These are phyloP conservation scores for Pouteria glomerata DNA, from an alignment of 148 eudicot species.

Conservation along the genomic window DNA sequence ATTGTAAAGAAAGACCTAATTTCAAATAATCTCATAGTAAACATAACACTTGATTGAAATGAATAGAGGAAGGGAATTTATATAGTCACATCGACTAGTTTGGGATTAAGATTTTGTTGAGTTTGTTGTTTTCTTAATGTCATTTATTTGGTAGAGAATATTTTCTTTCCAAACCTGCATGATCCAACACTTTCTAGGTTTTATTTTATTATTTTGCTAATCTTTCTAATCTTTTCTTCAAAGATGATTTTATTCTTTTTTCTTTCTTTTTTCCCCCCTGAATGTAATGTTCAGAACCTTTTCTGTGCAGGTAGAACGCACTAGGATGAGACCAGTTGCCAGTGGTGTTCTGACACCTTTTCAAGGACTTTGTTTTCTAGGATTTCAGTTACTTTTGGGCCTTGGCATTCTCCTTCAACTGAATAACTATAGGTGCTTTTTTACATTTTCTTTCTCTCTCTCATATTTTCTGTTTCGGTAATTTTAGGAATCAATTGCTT, in stretches of 20 bases:
- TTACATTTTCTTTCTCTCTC: neutral
- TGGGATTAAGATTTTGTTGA: too few relatives aligned
- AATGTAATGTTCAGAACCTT: neutral
- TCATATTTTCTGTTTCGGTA: neutral
- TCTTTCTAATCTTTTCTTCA: neutral
- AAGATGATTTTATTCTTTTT: too few relatives aligned
- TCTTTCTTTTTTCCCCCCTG: neutral
- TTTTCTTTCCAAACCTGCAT: neutral
- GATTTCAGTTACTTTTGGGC: slow-evolving; percentile 70
- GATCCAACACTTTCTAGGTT: neutral
- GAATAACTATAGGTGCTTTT: slow-evolving; percentile 61
- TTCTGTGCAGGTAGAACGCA: slow-evolving; percentile 66
- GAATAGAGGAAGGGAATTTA: too few relatives aligned
- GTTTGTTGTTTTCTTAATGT: too few relatives aligned
- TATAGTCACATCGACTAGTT: too few relatives aligned
- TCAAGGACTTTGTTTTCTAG: slow-evolving; percentile 75
- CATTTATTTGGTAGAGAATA: too few relatives aligned
- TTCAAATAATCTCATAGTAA: too few relatives aligned
- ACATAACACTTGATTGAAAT: too few relatives aligned
- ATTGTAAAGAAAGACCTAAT: too few relatives aligned
- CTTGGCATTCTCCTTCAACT: slow-evolving; percentile 86
- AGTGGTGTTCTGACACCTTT: slow-evolving; percentile 77
- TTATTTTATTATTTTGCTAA: neutral
- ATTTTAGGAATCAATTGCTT: neutral
- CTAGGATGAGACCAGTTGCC: slow-evolving; percentile 69